Evolutionary conservation across 306 rosid genomes (phyloP).

Genomic region (Cicer arietinum): DNA sequence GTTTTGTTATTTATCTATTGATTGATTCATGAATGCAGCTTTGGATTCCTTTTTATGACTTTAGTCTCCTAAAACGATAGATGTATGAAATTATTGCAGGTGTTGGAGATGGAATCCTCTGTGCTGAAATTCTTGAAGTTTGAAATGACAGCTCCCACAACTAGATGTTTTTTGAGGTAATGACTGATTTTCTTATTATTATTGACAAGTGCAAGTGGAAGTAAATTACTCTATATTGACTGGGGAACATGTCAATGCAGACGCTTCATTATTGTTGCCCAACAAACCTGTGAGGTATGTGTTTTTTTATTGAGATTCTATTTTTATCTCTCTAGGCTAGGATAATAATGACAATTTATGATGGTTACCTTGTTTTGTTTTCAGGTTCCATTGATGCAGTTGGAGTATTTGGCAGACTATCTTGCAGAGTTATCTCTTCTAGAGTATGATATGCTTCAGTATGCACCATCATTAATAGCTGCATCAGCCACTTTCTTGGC

Average conservation of each 20-base stretch:
- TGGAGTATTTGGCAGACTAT: constrained; percentile 67
- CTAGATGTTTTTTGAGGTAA: constrained; percentile 81
- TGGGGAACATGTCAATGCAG: constrained; percentile 51
- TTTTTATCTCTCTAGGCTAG: not conserved
- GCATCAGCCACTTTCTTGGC: constrained; percentile 78
- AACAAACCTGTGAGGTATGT: constrained; percentile 60
- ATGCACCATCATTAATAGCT: constrained; percentile 65
- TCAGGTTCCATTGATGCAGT: constrained; percentile 58
- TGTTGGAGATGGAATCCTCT: constrained; percentile 86
- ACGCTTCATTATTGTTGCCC: constrained; percentile 59
- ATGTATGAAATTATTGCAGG: constrained; percentile 53
- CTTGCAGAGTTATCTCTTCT: constrained; percentile 65
- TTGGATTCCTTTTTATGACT: constrained; percentile 16
- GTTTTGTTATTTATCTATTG: constrained; percentile 4
- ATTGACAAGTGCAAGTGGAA: constrained; percentile 15
- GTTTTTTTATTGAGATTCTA: constrained; percentile 29
- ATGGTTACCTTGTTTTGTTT: constrained; percentile 27
- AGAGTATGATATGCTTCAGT: constrained; percentile 61
- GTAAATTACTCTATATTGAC: constrained; percentile 39
- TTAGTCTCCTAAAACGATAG: constrained; percentile 16
- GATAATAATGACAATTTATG: constrained; percentile 2
- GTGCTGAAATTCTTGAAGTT: constrained; percentile 82
- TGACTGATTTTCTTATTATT: constrained; percentile 27
- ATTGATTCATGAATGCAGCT: constrained; percentile 15
- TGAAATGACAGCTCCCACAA: constrained; percentile 90